phyloP scores from a whole-genome alignment of 2,329 filamentous ascomycete genomes.

The Fusarium sambucinum region DNA sequence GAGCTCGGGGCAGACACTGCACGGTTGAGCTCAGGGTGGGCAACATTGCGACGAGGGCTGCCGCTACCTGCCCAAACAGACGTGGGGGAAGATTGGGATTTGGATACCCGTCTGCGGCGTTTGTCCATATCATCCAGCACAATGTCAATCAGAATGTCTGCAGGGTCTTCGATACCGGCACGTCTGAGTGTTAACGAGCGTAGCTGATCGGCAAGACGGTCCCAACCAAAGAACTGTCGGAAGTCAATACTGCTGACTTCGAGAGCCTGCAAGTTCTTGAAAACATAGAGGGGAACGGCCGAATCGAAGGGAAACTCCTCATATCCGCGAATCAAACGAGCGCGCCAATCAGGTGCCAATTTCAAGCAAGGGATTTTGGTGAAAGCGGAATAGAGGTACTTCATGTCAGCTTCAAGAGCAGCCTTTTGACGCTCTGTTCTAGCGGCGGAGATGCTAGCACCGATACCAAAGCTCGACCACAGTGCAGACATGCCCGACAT shows the following conservation, averaged over 20 bases:
- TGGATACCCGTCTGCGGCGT: constrained; percentile 86
- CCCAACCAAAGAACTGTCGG: constrained; percentile 97
- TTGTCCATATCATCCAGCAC: constrained; percentile 97
- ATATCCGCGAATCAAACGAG: constrained; percentile 89
- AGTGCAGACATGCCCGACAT: constrained; percentile 96
- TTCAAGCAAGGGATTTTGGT: constrained; percentile 96
- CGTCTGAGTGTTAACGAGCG: constrained; percentile 90
- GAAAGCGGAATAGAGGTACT: constrained; percentile 97
- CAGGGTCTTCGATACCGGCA: constrained; percentile 87
- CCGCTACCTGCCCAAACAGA: constrained; percentile 72
- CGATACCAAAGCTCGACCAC: constrained; percentile 89
- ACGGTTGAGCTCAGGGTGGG: constrained; percentile 70
- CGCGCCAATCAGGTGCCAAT: constrained; percentile 91
- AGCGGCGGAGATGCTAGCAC: constrained; percentile 80
- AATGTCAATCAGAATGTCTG: constrained; percentile 90
- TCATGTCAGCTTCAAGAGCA: constrained; percentile 85
- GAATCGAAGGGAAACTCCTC: constrained; percentile 99
- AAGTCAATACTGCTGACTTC: constrained; percentile 97
- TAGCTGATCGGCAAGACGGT: constrained; percentile 90
- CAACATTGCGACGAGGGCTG: constrained; percentile 72
- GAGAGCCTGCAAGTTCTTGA: constrained; percentile 95
- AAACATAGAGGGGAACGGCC: constrained; percentile 93
- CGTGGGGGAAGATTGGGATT: constrained; percentile 83
- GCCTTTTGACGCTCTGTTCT: constrained; percentile 92
- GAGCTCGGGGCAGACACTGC: constrained; percentile 78